Base-by-base conservation (phyloP, 176 grass and related monocot genomes). In the Cenchrus purpureus region DNA sequence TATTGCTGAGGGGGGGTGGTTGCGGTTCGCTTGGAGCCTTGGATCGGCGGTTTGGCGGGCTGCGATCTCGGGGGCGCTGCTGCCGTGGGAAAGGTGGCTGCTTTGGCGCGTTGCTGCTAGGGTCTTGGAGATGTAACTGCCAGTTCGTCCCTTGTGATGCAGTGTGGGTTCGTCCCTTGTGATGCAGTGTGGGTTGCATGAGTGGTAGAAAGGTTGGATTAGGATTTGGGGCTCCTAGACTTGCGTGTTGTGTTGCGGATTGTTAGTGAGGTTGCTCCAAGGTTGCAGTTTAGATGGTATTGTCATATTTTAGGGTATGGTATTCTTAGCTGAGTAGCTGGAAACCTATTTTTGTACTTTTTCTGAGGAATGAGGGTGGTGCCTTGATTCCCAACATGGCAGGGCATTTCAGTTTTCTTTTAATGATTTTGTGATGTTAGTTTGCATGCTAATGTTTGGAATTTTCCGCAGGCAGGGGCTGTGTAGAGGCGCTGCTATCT, bases 401-500 rank as follows among this genome's bases (percentile, higher is more conserved):
- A 17, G 63, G 22, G 6, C 31, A 43, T 65, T 54, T 63, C 78
- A 28, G 3, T 74, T 68, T 53, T 31, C 25, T 28, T 54, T 53
- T 31, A 31, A 28, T 32, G 71, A 29, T 83, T 60, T 58, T 54
- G 15, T 74, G 32, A n/a, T 67, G 43, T 57, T 73, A 62, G 45
- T 68, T 73, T 61, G 73, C 53, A 34, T 78, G n/a, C 86, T 83
- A 73, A 85, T 14, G 42, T 37, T 60, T 46, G 9, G 10, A 62
- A 28, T 62, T 86, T 79, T 7, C 71, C 83, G 59, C 83, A 86
- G 82, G 66, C 29, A 74, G 49, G 74, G 32, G 78, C 79, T 71
- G 49, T 40, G 9, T 3, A 20, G 63, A 78, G 68, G 34, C 2
- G n/a, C 22, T 12, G 25, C n/a, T 61, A 70, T 42, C 72, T 68